These are phyloP conservation scores for Cordyceps tenuipes DNA, from an alignment of 2,329 filamentous ascomycete genomes.

Conservation along the genomic window DNA sequence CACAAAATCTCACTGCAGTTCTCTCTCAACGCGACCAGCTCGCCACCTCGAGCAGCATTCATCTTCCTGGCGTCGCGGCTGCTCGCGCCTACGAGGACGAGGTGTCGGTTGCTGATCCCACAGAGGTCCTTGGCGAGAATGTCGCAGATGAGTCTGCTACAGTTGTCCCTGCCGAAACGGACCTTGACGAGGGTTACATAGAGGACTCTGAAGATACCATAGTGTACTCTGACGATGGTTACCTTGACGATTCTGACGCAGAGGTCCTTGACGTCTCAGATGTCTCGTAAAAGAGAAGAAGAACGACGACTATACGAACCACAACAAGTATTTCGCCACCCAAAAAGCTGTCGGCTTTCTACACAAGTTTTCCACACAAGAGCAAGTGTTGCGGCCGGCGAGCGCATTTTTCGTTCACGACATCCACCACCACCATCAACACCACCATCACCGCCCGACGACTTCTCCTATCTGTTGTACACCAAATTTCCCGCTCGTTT, in stretches of 20 bases:
- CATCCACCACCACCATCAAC: not conserved
- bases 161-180: too few species aligned
- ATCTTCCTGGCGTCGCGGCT: not conserved
- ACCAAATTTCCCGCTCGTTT: not conserved
- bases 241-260: too few species aligned
- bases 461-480: not conserved
- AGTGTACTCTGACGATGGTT: too few species aligned
- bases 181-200: too few species aligned
- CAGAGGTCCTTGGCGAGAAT: constrained; percentile 1
- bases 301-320: not conserved
- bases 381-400: not conserved
- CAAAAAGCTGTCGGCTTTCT: not conserved
- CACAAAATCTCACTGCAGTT: not conserved
- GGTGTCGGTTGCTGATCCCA: not conserved
- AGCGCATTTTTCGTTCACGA: not conserved
- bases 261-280: not conserved
- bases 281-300: not conserved
- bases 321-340: not conserved
- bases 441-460: not conserved
- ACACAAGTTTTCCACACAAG: not conserved
- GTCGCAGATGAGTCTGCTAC: too few species aligned
- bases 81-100: not conserved
- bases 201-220: too few species aligned
- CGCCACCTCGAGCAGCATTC: not conserved
- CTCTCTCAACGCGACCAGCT: not conserved